A percentile compares a stretch with the other conserved stretches of the same genome.
Evolutionary conservation across 208 protist genomes (phyloP).

Genomic region (Acanthamoeba rhysodes): DNA sequence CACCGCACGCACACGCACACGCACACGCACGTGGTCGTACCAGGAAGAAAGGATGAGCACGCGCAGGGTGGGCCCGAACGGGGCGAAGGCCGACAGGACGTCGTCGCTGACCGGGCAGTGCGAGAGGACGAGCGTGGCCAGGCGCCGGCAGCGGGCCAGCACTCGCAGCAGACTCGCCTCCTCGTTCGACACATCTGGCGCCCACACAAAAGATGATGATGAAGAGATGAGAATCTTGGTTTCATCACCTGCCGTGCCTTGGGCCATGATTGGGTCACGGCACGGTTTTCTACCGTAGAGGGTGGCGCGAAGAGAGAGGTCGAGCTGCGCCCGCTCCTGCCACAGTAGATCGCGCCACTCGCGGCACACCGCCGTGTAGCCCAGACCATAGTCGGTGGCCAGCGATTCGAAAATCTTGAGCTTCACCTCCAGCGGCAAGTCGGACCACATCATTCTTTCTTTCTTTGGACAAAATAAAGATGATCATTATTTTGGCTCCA

Average conservation of each 20-base stretch:
- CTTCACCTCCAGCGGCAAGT: conserved; percentile 8
- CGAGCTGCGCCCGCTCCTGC: conserved; percentile 6
- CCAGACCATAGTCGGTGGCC: background rate
- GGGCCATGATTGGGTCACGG: no score
- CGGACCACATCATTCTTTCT: background rate
- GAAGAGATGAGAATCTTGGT: background rate
- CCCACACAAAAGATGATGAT: no score
- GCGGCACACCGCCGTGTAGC: background rate
- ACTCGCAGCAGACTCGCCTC: background rate
- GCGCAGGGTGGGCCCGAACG: background rate
- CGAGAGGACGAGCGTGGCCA: background rate
- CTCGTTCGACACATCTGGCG: conserved; percentile 34
- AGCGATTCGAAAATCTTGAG: background rate
- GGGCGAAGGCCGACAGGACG: background rate
- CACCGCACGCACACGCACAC: no score
- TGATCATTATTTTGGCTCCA: no score
- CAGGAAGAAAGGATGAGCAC: conserved; percentile 19
- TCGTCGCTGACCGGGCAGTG: conserved; percentile 30
- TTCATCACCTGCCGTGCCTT: background rate
- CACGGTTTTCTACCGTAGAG: no score
- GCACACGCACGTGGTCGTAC: background rate
- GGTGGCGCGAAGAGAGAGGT: background rate
- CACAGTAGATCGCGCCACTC: conserved; percentile 32
- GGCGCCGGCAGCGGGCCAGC: background rate
- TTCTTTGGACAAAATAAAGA: no score